Evolutionary conservation across 2,329 filamentous ascomycete species (phyloP), one percentile per base, ranked within the genome.

Genomic region (Trichoderma harzianum): DNA sequence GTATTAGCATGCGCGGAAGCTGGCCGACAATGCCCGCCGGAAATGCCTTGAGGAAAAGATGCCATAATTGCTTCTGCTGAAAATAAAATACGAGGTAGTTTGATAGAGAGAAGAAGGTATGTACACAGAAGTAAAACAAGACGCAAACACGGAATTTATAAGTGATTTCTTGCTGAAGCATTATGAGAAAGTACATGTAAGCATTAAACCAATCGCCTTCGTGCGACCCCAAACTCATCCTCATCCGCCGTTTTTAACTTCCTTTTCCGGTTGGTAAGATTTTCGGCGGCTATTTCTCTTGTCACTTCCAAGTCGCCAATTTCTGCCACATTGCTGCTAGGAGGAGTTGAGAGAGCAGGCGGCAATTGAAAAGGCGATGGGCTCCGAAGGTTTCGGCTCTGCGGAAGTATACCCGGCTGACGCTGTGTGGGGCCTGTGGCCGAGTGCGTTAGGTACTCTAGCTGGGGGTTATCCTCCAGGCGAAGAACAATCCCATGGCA

Each of bases 401-500:
- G 43, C n/a, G n/a, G 43, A 57, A 47, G 43, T 28, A 63, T 24
- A 18, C 18, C 21, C 26, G 21, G 43, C 43, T 28, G 11, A 34
- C 24, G 7, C 21, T 32, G 7, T 51, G 21, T 39, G 10, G 57
- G 34, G 43, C 43, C 60, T 28, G 57, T 39, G 28, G 66, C 62
- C 8, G 51, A 60, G 28, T 68, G 36, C 21, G 32, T 36, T 28
- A 64, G 36, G 28, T 73, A 68, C 26, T 73, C 57, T 47, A 73
- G 24, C 28, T 62, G 32, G 7, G 57, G 72, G 28, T 47, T 65
- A 21, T 24, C 39, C 47, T 63, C 34, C 11, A 73, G 47, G 28
- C 55, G 26, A 32, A 73, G 72, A 28, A 64, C 57, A 21, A 73
- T 21, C 14, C 69, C 39, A 55, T 73, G 39, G 57, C 39, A 68